Evolutionary conservation across 2,329 filamentous ascomycete species (phyloP).

Genomic region (Sporothrix protearum): DNA sequence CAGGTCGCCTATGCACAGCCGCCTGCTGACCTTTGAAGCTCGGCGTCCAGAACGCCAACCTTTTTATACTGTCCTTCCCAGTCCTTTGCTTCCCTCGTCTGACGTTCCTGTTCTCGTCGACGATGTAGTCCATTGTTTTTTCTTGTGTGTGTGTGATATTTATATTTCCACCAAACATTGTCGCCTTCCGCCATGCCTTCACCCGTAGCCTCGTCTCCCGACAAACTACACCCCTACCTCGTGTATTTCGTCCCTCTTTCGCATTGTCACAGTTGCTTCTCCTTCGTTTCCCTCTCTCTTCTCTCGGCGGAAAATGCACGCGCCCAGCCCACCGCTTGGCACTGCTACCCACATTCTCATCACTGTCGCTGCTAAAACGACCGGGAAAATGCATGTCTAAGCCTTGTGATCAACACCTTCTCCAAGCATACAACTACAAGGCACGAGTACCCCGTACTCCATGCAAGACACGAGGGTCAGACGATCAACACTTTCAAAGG

Average conservation of each 20-base stretch:
- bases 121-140: neutral
- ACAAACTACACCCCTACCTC: neutral
- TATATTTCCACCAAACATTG: neutral
- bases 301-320: neutral
- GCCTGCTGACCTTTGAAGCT: neutral
- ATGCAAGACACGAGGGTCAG: neutral
- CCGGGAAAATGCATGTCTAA: neutral
- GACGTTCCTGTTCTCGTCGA: neutral
- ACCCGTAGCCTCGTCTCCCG: neutral
- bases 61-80: neutral
- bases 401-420: neutral
- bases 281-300: neutral
- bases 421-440: neutral
- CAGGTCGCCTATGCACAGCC: conserved; percentile 2
- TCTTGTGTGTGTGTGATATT: neutral
- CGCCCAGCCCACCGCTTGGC: conserved; percentile 8
- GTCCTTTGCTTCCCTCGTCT: conserved; percentile 1
- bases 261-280: neutral
- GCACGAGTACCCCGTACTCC: too few species aligned
- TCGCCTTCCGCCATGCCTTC: too few species aligned
- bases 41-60: neutral
- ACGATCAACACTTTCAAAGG: neutral
- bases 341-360: neutral
- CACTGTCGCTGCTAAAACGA: neutral
- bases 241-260: neutral